phyloP scores from a whole-genome alignment of 495 filamentous ascomycete genomes.

The Podospora bellae-mahoneyi region DNA sequence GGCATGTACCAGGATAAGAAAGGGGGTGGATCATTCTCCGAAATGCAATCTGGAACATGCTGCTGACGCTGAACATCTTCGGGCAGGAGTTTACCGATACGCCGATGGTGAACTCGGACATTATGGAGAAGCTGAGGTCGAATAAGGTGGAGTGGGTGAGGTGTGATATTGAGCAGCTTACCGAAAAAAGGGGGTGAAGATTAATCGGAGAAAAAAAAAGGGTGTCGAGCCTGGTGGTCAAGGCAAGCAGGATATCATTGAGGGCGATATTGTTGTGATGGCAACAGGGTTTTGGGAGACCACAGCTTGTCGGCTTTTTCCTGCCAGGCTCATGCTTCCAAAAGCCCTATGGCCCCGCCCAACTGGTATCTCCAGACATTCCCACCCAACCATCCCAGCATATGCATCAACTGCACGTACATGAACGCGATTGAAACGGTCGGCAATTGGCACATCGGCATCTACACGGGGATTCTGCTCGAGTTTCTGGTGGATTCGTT shows the following conservation, averaged over 20 bases:
- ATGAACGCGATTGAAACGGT: constrained; percentile 77
- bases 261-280: constrained; percentile 76
- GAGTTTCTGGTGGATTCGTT: constrained; percentile 83
- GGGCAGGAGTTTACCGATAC: constrained; percentile 79
- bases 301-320: constrained; percentile 65
- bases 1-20: constrained; percentile 64
- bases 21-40: constrained; percentile 81
- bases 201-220: constrained; percentile 66
- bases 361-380: constrained; percentile 89
- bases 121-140: constrained; percentile 72
- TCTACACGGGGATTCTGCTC: constrained; percentile 78
- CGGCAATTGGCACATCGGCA: constrained; percentile 84
- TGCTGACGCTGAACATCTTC: constrained; percentile 74
- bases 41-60: constrained; percentile 67
- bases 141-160: constrained; percentile 76
- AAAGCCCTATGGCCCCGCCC: constrained; percentile 69
- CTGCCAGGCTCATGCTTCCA: constrained; percentile 68
- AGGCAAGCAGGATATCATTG: constrained; percentile 57
- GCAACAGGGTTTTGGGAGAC: constrained; percentile 78
- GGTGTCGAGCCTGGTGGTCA: constrained; percentile 72
- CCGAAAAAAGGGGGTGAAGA: constrained; percentile 60
- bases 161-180: constrained; percentile 68
- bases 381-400: constrained; percentile 59
- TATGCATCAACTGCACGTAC: constrained; percentile 82
- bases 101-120: constrained; percentile 80